Percentiles rank a stretch among this genome's conserved stretches.
phyloP scores from a whole-genome alignment of 2,329 filamentous ascomycete species.

The Pseudogymnoascus pannorum region DNA sequence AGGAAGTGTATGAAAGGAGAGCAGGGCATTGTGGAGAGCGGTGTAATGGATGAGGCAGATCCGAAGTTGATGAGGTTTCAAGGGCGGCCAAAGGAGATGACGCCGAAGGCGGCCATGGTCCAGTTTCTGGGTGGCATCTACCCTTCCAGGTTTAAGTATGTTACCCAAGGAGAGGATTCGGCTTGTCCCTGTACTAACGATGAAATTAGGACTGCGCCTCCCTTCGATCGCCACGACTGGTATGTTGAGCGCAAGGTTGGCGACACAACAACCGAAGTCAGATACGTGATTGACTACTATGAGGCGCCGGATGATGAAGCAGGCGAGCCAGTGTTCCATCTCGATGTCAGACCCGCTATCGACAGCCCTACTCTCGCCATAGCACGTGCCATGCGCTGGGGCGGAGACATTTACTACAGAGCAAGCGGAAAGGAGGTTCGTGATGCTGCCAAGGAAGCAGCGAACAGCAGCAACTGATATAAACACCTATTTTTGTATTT shows the following conservation, averaged over 20 bases:
- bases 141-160: constrained; percentile 70
- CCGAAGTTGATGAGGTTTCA: constrained; percentile 82
- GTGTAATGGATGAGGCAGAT: constrained; percentile 41
- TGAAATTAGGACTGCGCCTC: constrained; percentile 59
- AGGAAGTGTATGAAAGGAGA: constrained; percentile 68
- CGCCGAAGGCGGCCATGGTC: constrained; percentile 82
- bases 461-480: neutral
- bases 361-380: constrained; percentile 71
- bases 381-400: constrained; percentile 81
- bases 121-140: constrained; percentile 73
- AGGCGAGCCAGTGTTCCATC: constrained; percentile 89
- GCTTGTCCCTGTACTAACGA: constrained; percentile 12
- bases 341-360: constrained; percentile 87
- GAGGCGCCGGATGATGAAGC: constrained; percentile 67
- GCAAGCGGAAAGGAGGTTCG: constrained; percentile 25
- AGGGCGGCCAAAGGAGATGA: constrained; percentile 80
- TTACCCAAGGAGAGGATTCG: constrained; percentile 15
- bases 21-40: constrained; percentile 44
- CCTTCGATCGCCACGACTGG: constrained; percentile 98
- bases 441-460: constrained; percentile 15
- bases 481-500: neutral
- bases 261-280: constrained; percentile 65
- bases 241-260: constrained; percentile 69
- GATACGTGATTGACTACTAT: constrained; percentile 98
- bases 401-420: constrained; percentile 82